These are phyloP conservation scores for Salix caprea DNA, from an alignment of 345 rosid genomes.

Conservation along the genomic window DNA sequence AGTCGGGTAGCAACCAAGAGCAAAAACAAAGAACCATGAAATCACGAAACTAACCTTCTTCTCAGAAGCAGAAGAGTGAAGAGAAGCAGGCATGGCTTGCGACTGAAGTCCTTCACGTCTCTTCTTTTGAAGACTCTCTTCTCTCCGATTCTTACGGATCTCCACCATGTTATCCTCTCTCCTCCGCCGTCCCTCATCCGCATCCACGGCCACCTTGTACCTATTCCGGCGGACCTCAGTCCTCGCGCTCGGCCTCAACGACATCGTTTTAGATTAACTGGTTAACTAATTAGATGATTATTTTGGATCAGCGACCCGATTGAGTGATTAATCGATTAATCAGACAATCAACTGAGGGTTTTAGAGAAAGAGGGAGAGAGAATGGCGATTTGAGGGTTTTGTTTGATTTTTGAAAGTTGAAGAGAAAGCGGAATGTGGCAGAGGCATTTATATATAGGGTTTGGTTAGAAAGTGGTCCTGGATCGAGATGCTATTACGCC, in stretches of 20 bases:
- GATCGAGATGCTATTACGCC: constrained; percentile 17
- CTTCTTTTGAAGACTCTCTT: constrained; percentile 84
- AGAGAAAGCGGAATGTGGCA: too few species aligned
- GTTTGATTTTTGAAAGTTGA: neutral
- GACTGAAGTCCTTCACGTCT: constrained; percentile 76
- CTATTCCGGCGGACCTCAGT: constrained; percentile 67
- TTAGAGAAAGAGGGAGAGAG: neutral
- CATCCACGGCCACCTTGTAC: constrained; percentile 82
- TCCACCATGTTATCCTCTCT: constrained; percentile 92
- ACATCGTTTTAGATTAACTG: constrained; percentile 31
- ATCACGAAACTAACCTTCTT: constrained; percentile 47
- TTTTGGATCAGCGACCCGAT: neutral
- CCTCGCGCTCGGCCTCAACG: constrained; percentile 71
- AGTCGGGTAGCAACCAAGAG: neutral
- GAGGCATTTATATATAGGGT: neutral
- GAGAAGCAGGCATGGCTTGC: constrained; percentile 39
- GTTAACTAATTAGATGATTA: neutral
- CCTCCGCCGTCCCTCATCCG: constrained; percentile 81
- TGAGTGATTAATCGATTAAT: neutral
- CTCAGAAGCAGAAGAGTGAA: constrained; percentile 45
- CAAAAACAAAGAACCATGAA: neutral
- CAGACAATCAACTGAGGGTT: neutral
- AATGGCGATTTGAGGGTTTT: neutral
- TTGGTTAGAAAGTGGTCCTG: neutral
- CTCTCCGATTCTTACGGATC: constrained; percentile 82